Evolutionary conservation across 805 yeast genomes (phyloP).

Genomic region (Wickerhamomyces bisporus): DNA sequence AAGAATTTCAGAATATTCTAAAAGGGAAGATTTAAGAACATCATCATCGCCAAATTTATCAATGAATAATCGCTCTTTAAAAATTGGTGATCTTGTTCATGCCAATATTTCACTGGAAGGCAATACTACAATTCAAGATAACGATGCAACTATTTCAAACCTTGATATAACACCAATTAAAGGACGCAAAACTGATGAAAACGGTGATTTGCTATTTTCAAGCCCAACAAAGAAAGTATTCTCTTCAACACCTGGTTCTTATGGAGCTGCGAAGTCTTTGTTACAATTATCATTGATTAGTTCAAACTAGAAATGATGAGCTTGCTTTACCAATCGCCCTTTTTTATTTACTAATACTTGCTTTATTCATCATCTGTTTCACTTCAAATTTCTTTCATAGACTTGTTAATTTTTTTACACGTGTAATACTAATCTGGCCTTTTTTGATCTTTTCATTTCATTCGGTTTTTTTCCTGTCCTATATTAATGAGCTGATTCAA

Average conservation of each 20-base stretch:
- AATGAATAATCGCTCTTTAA: slow-evolving; percentile 8
- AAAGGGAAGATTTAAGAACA: slow-evolving; percentile 1
- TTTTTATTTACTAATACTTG: no score
- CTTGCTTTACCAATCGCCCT: no score
- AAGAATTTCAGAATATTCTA: slow-evolving; percentile 8
- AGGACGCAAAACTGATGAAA: slow-evolving; percentile 18
- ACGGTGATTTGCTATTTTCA: slow-evolving; percentile 24
- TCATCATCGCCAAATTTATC: slow-evolving; percentile 1
- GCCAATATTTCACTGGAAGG: slow-evolving; percentile 5
- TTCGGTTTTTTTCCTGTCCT: slow-evolving; percentile 1
- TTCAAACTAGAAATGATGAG: slow-evolving; percentile 21
- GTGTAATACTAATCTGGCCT: background rate
- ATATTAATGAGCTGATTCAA: no score
- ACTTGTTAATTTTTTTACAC: background rate
- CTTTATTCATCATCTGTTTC: no score
- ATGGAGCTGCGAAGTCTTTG: slow-evolving; percentile 42
- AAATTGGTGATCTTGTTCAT: slow-evolving; percentile 13
- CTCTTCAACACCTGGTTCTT: slow-evolving; percentile 40
- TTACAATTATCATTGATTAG: slow-evolving; percentile 34
- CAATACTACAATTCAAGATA: slow-evolving; percentile 7
- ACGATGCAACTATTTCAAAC: slow-evolving; percentile 7
- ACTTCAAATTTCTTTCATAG: no score
- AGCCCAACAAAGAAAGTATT: slow-evolving; percentile 32
- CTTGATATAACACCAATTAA: slow-evolving; percentile 20
- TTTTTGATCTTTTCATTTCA: background rate